These are phyloP conservation scores for Arthrocladium fulminans DNA, from an alignment of 2,329 filamentous ascomycete species.

Conservation along the genomic window DNA sequence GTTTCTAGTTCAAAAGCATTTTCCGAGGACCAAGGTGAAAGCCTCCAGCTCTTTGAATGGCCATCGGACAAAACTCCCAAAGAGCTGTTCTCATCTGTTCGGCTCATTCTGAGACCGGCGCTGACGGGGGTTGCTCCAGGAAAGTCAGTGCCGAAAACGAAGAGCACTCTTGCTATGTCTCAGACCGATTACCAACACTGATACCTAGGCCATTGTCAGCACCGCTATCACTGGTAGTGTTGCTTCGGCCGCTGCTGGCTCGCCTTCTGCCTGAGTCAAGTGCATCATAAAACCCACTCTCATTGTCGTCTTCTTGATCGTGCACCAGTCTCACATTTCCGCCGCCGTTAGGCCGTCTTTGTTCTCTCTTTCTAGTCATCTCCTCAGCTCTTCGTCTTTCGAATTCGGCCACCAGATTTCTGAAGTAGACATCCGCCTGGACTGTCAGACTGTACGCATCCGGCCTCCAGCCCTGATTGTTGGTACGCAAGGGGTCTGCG, in stretches of 20 bases:
- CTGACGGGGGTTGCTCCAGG: too few species aligned
- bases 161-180: neutral
- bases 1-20: too few species aligned
- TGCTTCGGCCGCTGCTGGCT: slow-evolving; percentile 14
- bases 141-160: too few species aligned
- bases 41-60: too few species aligned
- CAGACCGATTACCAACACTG: slow-evolving; percentile 11
- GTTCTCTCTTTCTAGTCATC: slow-evolving; percentile 11
- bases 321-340: slow-evolving; percentile 17
- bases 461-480: slow-evolving; percentile 72
- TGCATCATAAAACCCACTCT: slow-evolving; percentile 10
- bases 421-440: slow-evolving; percentile 76
- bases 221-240: slow-evolving; percentile 6
- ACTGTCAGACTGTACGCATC: slow-evolving; percentile 75
- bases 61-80: too few species aligned
- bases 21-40: too few species aligned
- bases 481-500: slow-evolving; percentile 62
- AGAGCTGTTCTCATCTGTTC: too few species aligned
- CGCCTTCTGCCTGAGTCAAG: slow-evolving; percentile 11
- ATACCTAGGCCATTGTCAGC: slow-evolving; percentile 20
- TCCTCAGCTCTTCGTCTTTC: slow-evolving; percentile 51
- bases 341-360: slow-evolving; percentile 12
- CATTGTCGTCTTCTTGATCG: slow-evolving; percentile 18
- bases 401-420: slow-evolving; percentile 62
- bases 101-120: too few species aligned